These are phyloP conservation scores for Neophaeococcomyces mojaviensis DNA, from an alignment of 2,329 filamentous ascomycete genomes.

Conservation along the genomic window DNA sequence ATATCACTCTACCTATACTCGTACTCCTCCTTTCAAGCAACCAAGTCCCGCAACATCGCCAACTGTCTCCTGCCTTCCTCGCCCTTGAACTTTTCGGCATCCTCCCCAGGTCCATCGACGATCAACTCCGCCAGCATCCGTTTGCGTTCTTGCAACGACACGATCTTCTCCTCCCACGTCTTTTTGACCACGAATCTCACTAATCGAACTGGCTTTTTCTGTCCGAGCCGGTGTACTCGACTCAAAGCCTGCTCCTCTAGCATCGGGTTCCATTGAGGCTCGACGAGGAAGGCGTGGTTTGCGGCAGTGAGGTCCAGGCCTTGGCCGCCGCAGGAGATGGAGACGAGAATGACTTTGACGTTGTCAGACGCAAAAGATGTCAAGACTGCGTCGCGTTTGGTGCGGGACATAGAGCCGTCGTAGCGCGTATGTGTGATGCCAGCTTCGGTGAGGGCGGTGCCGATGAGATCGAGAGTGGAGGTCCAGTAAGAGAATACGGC, in stretches of 20 bases:
- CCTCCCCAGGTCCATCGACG: background rate
- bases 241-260: slow-evolving; percentile 40
- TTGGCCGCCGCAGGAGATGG: slow-evolving; percentile 46
- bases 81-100: background rate
- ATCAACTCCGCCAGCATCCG: slow-evolving; percentile 10
- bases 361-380: slow-evolving; percentile 34
- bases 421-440: slow-evolving; percentile 35
- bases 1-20: too few relatives aligned
- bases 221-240: slow-evolving; percentile 32
- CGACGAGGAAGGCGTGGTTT: slow-evolving; percentile 43
- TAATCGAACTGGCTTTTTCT: slow-evolving; percentile 31
- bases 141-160: slow-evolving; percentile 8
- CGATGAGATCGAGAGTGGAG: slow-evolving; percentile 41
- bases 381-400: slow-evolving; percentile 35
- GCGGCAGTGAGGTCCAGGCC: slow-evolving; percentile 44
- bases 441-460: slow-evolving; percentile 31
- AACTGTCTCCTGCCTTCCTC: slow-evolving; percentile 4
- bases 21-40: too few relatives aligned
- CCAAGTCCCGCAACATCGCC: slow-evolving; percentile 1
- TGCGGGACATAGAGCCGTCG: slow-evolving; percentile 41
- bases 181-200: slow-evolving; percentile 33
- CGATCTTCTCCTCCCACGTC: slow-evolving; percentile 32
- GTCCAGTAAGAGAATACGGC: slow-evolving; percentile 49
- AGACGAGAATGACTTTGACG: slow-evolving; percentile 41
- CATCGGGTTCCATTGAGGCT: slow-evolving; percentile 45